These are phyloP conservation scores for Acrocalymma vagum DNA, from an alignment of 2,329 filamentous ascomycete species.

Conservation along the genomic window DNA sequence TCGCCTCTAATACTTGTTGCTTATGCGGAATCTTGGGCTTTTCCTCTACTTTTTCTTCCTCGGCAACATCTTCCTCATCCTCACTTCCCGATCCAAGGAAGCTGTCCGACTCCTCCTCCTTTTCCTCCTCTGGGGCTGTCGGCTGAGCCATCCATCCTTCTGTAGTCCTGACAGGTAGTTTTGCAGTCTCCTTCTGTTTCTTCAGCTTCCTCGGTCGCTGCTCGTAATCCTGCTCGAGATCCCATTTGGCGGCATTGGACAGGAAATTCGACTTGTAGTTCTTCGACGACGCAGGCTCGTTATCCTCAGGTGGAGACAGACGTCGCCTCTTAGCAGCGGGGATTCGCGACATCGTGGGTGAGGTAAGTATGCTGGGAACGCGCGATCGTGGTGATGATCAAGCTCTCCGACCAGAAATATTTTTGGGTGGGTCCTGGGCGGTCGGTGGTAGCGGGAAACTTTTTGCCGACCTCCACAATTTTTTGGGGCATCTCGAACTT, in stretches of 20 bases:
- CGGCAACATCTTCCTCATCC: slow-evolving; percentile 53
- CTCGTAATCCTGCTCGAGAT: slow-evolving; percentile 93
- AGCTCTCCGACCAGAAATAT: slow-evolving; percentile 28
- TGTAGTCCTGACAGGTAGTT: slow-evolving; percentile 85
- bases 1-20: slow-evolving; percentile 84
- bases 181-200: slow-evolving; percentile 75
- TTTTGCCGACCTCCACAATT: slow-evolving; percentile 28
- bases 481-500: slow-evolving; percentile 15
- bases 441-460: slow-evolving; percentile 24
- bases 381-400: slow-evolving; percentile 13
- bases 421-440: too few relatives aligned
- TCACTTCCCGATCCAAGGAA: slow-evolving; percentile 69
- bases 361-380: slow-evolving; percentile 1
- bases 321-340: slow-evolving; percentile 47
- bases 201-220: slow-evolving; percentile 76
- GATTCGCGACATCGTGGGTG: slow-evolving; percentile 42
- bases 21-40: slow-evolving; percentile 74
- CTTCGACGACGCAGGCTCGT: slow-evolving; percentile 24
- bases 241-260: slow-evolving; percentile 81
- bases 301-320: slow-evolving; percentile 44
- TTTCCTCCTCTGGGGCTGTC: slow-evolving; percentile 50
- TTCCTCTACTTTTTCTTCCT: slow-evolving; percentile 54
- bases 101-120: slow-evolving; percentile 64
- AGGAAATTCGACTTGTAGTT: slow-evolving; percentile 65
- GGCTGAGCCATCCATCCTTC: slow-evolving; percentile 76